Evolutionary conservation across 805 yeast species (phyloP), one percentile per base, ranked within the genome.

Genomic region (Starmerella lactis-condensi): DNA sequence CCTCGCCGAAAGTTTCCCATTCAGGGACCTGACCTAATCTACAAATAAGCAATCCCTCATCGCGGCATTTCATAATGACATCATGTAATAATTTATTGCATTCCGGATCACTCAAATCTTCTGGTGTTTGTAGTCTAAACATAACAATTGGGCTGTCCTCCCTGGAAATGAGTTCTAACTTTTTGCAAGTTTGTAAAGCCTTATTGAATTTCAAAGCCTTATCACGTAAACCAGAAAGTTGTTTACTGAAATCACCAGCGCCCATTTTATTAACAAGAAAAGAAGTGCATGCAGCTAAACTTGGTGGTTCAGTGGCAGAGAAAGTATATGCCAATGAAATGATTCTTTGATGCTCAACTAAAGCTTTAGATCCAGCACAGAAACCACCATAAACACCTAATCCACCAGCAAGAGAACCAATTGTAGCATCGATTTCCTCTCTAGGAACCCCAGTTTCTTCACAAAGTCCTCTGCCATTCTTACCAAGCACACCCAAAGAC

Each of bases 301-400:
- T 85, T 16, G 95, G 91, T 9, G 98, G 96, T 50, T 85, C 66
- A 1, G 94, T 68, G 6, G 98, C 98, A 46, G 92, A 76, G 52
- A 79, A 89, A 38, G 89, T 89, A 51, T 81, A 89, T 3, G 93
- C 94, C 41, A 64, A 63, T 10, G 93, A 78, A 16, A 81, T 75
- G 46, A 89, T 75, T 52, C 93, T 71, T 62, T 89, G 98, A 57
- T 85, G 93, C 44, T 73, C 72, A 21, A 82, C 69, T 81, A 89
- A 79, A 33, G 74, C 74, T 17, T 59, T 54, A 25, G 68, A 74
- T 35, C 96, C 98, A 18, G 78, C 76, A 50, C 93, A 89, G 57
- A 79, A 85, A 1, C 93, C 96, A 41, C 98, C 98, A 30, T 85
- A 71, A 1, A 89, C 64, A 6, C 81, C 85, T 41, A 85, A 63